Percentiles rank a stretch among this genome's conserved stretches.
phyloP scores from a whole-genome alignment of 1,139 yeast genomes.

The Yamadazyma diddensiae region DNA sequence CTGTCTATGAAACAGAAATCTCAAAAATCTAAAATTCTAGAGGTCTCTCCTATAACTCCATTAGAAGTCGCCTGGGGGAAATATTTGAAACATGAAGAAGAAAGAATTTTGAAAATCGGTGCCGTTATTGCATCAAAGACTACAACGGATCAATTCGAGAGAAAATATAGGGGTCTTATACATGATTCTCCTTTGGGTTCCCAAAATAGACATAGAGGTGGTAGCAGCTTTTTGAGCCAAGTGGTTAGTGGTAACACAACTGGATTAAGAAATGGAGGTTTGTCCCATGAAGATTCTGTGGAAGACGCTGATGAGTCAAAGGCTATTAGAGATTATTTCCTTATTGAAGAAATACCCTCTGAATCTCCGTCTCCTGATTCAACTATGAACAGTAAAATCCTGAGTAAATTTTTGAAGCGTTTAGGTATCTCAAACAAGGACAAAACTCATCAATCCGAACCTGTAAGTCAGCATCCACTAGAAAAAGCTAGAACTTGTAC shows the following conservation, averaged over 20 bases:
- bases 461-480: conserved; percentile 25
- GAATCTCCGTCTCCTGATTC: conserved; percentile 7
- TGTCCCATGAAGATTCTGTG: conserved; percentile 11
- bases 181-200: conserved; percentile 60
- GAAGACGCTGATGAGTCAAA: conserved; percentile 23
- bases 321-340: conserved; percentile 28
- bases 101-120: conserved; percentile 69
- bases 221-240: conserved; percentile 44
- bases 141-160: conserved; percentile 51
- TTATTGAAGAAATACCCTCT: conserved; percentile 20
- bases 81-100: conserved; percentile 59
- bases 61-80: conserved; percentile 70
- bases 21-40: conserved; percentile 31
- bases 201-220: conserved; percentile 20
- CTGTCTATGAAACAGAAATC: conserved; percentile 14
- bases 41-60: conserved; percentile 54
- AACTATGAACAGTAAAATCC: conserved; percentile 7
- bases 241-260: conserved; percentile 51
- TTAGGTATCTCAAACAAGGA: conserved; percentile 22
- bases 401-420: conserved; percentile 28
- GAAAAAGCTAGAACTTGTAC: conserved; percentile 44
- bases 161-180: conserved; percentile 52
- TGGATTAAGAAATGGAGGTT: conserved; percentile 25
- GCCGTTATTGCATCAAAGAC: conserved; percentile 37
- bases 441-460: conserved; percentile 14